Evolutionary conservation across 176 grass and related monocot genomes (phyloP).

Genomic region (Metroxylon sagu): DNA sequence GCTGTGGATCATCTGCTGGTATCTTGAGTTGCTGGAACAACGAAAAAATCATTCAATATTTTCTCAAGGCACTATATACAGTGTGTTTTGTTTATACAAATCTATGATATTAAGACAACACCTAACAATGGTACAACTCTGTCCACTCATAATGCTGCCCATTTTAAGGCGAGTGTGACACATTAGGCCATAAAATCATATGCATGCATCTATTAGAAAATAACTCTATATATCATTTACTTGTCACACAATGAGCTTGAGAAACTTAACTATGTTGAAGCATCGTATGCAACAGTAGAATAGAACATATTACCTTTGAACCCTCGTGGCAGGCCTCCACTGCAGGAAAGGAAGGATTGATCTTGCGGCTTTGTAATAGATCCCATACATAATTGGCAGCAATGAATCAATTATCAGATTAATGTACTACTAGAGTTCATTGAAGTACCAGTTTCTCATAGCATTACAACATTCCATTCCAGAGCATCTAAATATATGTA

Average conservation of each 20-base stretch:
- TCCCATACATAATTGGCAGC: slow-evolving; percentile 95
- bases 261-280: neutral
- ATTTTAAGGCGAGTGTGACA: no score
- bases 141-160: no score
- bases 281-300: neutral
- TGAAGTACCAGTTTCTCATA: no score
- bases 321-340: slow-evolving; percentile 82
- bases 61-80: slow-evolving; percentile 2
- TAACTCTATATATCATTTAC: no score
- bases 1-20: slow-evolving; percentile 69
- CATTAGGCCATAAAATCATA: no score
- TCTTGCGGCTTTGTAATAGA: slow-evolving; percentile 62
- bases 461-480: no score
- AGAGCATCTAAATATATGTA: no score
- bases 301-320: slow-evolving; percentile 49
- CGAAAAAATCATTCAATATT: slow-evolving; percentile 6
- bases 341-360: slow-evolving; percentile 54
- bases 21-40: slow-evolving; percentile 62
- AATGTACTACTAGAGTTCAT: neutral
- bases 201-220: no score
- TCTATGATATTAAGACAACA: neutral
- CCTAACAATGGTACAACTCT: no score
- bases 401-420: slow-evolving; percentile 44
- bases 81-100: neutral
- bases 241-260: no score